Conservation (phyloP, 768 basidiomycete species). For the Naematelia encephala region DNA sequence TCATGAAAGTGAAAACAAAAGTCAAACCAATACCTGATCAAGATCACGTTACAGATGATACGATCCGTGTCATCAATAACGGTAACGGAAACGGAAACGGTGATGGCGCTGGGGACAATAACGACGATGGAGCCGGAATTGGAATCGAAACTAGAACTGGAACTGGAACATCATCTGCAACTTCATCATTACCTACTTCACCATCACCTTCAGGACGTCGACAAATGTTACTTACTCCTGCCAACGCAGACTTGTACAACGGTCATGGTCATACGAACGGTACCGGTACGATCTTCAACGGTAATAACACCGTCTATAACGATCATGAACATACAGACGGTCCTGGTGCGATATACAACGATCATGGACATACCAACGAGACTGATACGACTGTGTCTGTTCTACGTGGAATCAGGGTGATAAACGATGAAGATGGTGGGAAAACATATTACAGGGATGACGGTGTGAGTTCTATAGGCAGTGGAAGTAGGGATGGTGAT, state of each 20-base stretch:
- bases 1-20: constrained; percentile 19
- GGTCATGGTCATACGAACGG: not conserved
- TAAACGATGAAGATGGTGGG: not conserved
- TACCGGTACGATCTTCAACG: too few relatives aligned
- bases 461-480: not conserved
- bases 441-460: not conserved
- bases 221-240: not conserved
- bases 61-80: not conserved
- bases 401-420: not conserved
- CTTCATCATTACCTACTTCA: not conserved
- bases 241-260: not conserved
- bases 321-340: too few relatives aligned
- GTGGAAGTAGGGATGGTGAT: not conserved
- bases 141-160: not conserved
- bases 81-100: not conserved
- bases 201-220: not conserved
- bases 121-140: not conserved
- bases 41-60: not conserved
- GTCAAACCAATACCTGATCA: not conserved
- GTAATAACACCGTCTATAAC: too few relatives aligned
- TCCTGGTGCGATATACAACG: too few relatives aligned
- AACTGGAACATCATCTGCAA: not conserved
- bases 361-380: too few relatives aligned
- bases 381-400: too few relatives aligned
- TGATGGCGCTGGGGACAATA: not conserved